phyloP scores from a whole-genome alignment of 164 flowering plant genomes.

The Annona cherimola region DNA sequence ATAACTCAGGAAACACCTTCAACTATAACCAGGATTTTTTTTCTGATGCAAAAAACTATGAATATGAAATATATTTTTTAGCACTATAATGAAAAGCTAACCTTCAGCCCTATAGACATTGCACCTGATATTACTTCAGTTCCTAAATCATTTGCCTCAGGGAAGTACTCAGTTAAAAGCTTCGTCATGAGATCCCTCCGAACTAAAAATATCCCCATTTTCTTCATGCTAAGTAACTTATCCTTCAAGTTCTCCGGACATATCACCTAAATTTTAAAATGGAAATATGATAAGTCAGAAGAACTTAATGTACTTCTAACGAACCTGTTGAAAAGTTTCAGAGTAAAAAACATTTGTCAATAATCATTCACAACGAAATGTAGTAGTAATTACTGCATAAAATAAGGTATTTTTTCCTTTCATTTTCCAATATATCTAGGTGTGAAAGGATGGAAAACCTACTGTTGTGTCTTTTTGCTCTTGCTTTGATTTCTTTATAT shows the following conservation, averaged over 20 bases:
- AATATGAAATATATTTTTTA: too few species aligned
- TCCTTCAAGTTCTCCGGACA: constrained; percentile 14
- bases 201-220: constrained; percentile 73
- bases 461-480: constrained; percentile 19
- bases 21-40: too few species aligned
- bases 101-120: constrained; percentile 65
- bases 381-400: too few species aligned
- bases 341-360: too few species aligned
- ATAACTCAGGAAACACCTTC: too few species aligned
- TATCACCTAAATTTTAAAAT: constrained; percentile 22
- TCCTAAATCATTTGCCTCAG: constrained; percentile 54
- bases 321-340: too few species aligned
- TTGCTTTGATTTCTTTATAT: constrained; percentile 22
- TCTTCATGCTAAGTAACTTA: constrained; percentile 14
- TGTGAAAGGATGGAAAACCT: constrained; percentile 10
- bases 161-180: constrained; percentile 51
- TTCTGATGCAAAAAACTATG: too few species aligned
- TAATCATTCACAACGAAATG: too few species aligned
- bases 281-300: too few species aligned
- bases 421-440: neutral
- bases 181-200: constrained; percentile 47
- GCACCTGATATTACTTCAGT: constrained; percentile 72
- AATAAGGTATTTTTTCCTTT: neutral
- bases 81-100: constrained; percentile 7
- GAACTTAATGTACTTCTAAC: too few species aligned